phyloP scores from a whole-genome alignment of 768 basidiomycete species.

The Suillus lakei region DNA sequence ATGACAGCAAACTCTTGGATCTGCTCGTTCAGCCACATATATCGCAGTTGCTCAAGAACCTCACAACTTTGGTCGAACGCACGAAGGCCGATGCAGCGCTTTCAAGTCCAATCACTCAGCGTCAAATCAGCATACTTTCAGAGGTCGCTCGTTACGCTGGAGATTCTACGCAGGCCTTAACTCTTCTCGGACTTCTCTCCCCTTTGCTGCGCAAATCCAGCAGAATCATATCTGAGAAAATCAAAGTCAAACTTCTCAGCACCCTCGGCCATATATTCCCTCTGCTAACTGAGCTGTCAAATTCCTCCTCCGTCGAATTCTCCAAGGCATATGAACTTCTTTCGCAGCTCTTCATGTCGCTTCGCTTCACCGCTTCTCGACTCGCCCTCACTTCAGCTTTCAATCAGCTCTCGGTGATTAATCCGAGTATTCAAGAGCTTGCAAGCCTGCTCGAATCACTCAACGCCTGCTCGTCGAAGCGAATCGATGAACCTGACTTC shows the following conservation, averaged over 20 bases:
- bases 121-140: conserved; percentile 84
- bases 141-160: conserved; percentile 75
- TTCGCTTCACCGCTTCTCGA: conserved; percentile 77
- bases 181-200: conserved; percentile 71
- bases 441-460: conserved; percentile 65
- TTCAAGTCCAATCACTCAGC: conserved; percentile 71
- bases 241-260: conserved; percentile 81
- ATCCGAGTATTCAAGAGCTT: conserved; percentile 50
- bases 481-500: conserved; percentile 93
- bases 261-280: conserved; percentile 70
- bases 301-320: conserved; percentile 48
- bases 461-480: conserved; percentile 84
- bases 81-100: conserved; percentile 55
- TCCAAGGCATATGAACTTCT: conserved; percentile 65
- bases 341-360: conserved; percentile 75
- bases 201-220: conserved; percentile 81
- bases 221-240: conserved; percentile 81
- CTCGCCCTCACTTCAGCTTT: conserved; percentile 71
- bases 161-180: conserved; percentile 72
- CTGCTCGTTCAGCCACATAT: conserved; percentile 71
- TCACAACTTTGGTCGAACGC: conserved; percentile 70
- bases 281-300: conserved; percentile 65
- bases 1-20: conserved; percentile 53
- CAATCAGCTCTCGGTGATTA: conserved; percentile 45
- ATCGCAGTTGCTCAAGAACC: conserved; percentile 68